Conservation (phyloP, 768 basidiomycete species). For the Lactifluus piperatus region DNA sequence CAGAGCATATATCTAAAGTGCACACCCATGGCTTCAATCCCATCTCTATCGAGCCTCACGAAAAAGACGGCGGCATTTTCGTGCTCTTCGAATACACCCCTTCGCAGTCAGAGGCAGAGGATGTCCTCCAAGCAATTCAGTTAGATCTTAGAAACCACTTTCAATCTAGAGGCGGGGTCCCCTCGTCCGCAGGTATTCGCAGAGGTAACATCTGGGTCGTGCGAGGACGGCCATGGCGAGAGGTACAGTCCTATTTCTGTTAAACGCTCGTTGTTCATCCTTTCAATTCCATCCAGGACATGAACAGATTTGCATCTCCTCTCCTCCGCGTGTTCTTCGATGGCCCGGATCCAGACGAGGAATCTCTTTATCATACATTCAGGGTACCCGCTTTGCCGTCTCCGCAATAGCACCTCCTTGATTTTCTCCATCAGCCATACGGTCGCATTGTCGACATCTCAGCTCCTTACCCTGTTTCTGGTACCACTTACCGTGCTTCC, state of each 20-base stretch:
- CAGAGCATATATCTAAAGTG: conserved; percentile 41
- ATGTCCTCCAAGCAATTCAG: conserved; percentile 40
- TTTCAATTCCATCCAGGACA: conserved; percentile 45
- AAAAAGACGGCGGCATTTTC: conserved; percentile 84
- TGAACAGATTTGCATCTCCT: conserved; percentile 70
- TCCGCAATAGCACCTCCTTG: conserved; percentile 4
- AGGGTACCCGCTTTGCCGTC: conserved; percentile 42
- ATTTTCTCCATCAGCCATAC: conserved; percentile 48
- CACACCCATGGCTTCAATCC: conserved; percentile 51
- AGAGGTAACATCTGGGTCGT: conserved; percentile 60
- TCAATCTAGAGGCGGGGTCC: conserved; percentile 44
- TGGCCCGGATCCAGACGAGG: conserved; percentile 80
- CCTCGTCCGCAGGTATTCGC: conserved; percentile 51
- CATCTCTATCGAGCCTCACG: conserved; percentile 52
- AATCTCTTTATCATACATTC: conserved; percentile 66
- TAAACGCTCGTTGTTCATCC: neutral
- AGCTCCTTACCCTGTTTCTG: conserved; percentile 49
- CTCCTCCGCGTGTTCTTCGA: conserved; percentile 77
- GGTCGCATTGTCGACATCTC: conserved; percentile 67
- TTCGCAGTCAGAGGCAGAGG: conserved; percentile 22
- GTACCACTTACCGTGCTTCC: conserved; percentile 59
- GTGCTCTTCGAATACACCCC: conserved; percentile 57
- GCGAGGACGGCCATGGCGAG: conserved; percentile 71
- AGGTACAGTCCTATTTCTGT: conserved; percentile 36
- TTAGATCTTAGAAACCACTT: conserved; percentile 37